Evolutionary conservation across 1,284 basidiomycete genomes (phyloP).

Genomic region (Tilletia setariae): DNA sequence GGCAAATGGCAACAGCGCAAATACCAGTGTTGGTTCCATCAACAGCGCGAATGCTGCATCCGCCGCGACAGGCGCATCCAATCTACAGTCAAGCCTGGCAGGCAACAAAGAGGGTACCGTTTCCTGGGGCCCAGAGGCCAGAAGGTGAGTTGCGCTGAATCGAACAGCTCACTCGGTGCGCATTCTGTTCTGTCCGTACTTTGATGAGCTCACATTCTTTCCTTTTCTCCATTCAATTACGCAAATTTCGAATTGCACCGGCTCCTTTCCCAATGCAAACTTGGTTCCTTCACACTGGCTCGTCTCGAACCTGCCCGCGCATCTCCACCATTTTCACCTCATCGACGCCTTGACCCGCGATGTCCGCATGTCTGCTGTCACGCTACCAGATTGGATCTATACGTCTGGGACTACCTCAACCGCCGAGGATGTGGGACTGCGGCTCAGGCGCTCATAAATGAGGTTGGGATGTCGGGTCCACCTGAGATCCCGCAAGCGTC

Average conservation of each 20-base stretch:
- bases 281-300: neutral
- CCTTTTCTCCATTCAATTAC: too few relatives aligned
- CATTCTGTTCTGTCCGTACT: too few relatives aligned
- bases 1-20: constrained; percentile 12
- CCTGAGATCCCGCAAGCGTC: constrained; percentile 49
- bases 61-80: neutral
- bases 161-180: constrained; percentile 17
- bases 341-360: too few relatives aligned
- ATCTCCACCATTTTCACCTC: neutral
- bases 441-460: constrained; percentile 44
- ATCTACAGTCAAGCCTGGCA: constrained; percentile 26
- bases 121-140: too few relatives aligned
- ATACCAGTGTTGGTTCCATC: neutral
- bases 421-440: constrained; percentile 42
- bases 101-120: too few relatives aligned
- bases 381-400: constrained; percentile 40
- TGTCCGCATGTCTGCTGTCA: neutral
- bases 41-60: neutral
- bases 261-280: too few relatives aligned
- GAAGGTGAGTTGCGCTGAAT: constrained; percentile 17
- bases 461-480: constrained; percentile 43
- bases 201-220: constrained; percentile 6
- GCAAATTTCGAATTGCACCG: constrained; percentile 12
- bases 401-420: constrained; percentile 53
- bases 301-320: too few relatives aligned